Evolutionary conservation across 768 basidiomycete genomes (phyloP).

Genomic region (Tulasnella sp.): DNA sequence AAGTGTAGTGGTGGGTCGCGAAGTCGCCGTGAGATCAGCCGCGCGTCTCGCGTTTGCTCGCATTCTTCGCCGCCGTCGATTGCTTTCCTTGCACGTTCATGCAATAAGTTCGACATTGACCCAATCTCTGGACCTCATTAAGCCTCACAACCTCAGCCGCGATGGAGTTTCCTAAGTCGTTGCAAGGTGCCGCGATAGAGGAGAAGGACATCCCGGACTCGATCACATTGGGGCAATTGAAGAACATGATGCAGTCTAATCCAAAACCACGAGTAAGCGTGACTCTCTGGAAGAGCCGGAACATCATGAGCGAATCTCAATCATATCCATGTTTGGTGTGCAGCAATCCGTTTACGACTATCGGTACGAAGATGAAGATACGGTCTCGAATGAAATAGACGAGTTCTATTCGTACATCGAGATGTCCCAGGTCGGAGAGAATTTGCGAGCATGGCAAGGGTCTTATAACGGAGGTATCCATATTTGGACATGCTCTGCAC

Average conservation of each 20-base stretch:
- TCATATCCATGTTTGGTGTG: background rate
- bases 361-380: conserved; percentile 93
- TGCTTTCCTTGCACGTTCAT: background rate
- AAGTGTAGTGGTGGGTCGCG: background rate
- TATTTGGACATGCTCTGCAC: too few species aligned
- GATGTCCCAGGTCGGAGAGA: conserved; percentile 81
- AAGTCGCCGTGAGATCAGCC: background rate
- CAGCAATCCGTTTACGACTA: conserved; percentile 85
- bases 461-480: conserved; percentile 61
- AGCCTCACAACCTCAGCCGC: background rate
- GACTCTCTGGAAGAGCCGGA: background rate
- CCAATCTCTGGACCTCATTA: background rate
- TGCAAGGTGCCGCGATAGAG: conserved; percentile 3
- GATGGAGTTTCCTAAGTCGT: conserved; percentile 5
- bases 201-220: conserved; percentile 19
- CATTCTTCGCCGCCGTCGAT: background rate
- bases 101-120: background rate
- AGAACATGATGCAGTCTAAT: conserved; percentile 18
- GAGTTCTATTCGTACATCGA: conserved; percentile 98
- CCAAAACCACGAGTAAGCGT: conserved; percentile 21
- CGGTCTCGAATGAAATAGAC: conserved; percentile 89
- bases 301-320: background rate
- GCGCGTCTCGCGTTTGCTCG: background rate
- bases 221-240: conserved; percentile 24
- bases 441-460: conserved; percentile 77